Evolutionary conservation across 306 rosid genomes (phyloP).

Genomic region (Canavalia ensiformis): DNA sequence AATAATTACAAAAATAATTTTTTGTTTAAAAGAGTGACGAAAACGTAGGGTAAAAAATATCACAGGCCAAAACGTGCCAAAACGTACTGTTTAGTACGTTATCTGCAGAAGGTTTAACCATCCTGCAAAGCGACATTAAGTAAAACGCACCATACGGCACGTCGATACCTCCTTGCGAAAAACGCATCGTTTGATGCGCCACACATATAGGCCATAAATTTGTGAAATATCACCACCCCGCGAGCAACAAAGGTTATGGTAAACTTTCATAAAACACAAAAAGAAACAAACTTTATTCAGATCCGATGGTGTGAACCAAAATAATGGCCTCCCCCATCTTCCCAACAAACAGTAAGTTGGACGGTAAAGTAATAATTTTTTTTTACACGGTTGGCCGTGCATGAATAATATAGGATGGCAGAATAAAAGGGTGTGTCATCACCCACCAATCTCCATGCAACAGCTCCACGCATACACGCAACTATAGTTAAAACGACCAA

Average conservation of each 20-base stretch:
- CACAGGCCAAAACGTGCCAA: no score
- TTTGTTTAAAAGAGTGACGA: no score
- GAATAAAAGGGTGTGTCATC: constrained; percentile 14
- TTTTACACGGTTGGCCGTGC: constrained; percentile 38
- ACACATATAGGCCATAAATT: constrained; percentile 50
- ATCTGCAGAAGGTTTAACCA: no score
- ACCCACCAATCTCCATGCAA: constrained; percentile 44
- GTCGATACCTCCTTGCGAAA: no score
- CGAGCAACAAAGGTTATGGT: constrained; percentile 43
- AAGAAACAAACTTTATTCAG: constrained; percentile 41
- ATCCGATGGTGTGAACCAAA: constrained; percentile 38
- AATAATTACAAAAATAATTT: no score
- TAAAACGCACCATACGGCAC: no score
- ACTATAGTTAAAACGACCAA: constrained; percentile 18
- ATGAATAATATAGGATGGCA: constrained; percentile 32
- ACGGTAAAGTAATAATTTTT: constrained; percentile 25
- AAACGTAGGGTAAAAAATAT: no score
- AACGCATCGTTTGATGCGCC: neutral
- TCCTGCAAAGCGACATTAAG: no score
- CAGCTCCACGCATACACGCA: constrained; percentile 35
- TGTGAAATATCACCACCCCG: constrained; percentile 44
- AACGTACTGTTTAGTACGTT: no score
- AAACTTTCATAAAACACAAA: constrained; percentile 37
- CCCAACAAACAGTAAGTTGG: constrained; percentile 16
- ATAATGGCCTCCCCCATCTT: constrained; percentile 28